Evolutionary conservation across 306 rosid species (phyloP).

Genomic region (Quercus variabilis): DNA sequence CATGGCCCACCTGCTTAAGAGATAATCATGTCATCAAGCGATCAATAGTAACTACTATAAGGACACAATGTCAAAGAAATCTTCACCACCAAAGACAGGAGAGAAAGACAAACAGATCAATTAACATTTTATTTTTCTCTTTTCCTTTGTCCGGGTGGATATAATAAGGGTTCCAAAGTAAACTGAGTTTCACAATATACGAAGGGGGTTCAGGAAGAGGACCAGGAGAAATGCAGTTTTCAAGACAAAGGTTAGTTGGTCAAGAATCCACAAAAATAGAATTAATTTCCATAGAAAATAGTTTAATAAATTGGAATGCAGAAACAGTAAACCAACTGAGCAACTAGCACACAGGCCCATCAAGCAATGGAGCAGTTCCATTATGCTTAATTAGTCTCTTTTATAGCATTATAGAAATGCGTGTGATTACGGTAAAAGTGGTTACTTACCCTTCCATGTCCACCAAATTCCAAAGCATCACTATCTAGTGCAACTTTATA

Average conservation of each 20-base stretch:
- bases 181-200: too few species aligned
- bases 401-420: neutral
- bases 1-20: slow-evolving; percentile 66
- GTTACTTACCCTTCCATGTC: slow-evolving; percentile 87
- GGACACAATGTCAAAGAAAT: neutral
- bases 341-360: neutral
- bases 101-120: neutral
- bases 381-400: too few species aligned
- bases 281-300: too few species aligned
- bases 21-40: slow-evolving; percentile 9
- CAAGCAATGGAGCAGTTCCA: too few species aligned
- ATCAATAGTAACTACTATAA: slow-evolving; percentile 1
- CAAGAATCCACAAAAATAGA: too few species aligned
- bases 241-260: too few species aligned
- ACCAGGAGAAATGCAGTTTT: too few species aligned
- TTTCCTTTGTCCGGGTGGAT: too few species aligned
- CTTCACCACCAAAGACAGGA: neutral
- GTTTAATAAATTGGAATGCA: too few species aligned
- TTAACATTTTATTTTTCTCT: too few species aligned
- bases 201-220: too few species aligned
- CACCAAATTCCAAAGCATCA: slow-evolving; percentile 81
- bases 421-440: neutral
- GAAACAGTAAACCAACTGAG: neutral
- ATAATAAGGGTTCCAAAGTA: too few species aligned
- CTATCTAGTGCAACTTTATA: slow-evolving; percentile 94